These are phyloP conservation scores for Candida fluviatilis DNA, from an alignment of 805 yeast species.

Conservation along the genomic window DNA sequence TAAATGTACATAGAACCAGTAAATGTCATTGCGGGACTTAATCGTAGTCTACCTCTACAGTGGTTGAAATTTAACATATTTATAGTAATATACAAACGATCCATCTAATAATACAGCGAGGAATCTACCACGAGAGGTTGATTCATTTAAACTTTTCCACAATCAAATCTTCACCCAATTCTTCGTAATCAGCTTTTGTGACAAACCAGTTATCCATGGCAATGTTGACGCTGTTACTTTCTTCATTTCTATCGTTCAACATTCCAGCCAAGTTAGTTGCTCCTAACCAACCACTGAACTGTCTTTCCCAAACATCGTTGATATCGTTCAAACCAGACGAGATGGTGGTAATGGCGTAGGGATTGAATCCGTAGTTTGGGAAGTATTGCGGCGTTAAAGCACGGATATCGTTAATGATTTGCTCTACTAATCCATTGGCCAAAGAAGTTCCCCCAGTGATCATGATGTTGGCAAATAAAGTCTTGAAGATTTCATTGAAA, in stretches of 20 bases:
- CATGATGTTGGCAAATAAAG: constrained; percentile 40
- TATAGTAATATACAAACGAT: background rate
- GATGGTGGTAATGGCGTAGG: constrained; percentile 13
- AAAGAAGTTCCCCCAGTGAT: constrained; percentile 60
- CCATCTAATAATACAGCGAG: background rate
- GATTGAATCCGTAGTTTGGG: constrained; percentile 41
- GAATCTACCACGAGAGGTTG: background rate
- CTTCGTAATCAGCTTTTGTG: constrained; percentile 61
- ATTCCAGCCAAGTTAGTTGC: constrained; percentile 63
- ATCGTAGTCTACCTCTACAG: no score
- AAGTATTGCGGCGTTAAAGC: constrained; percentile 40
- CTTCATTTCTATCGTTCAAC: constrained; percentile 43
- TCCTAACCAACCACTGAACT: constrained; percentile 66
- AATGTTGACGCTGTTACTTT: constrained; percentile 24
- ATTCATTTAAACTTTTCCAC: constrained; percentile 30
- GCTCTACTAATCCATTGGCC: constrained; percentile 51
- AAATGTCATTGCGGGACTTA: background rate
- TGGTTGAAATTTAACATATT: background rate
- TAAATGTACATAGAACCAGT: background rate
- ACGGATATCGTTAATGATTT: constrained; percentile 52
- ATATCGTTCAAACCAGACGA: constrained; percentile 23
- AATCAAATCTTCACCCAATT: constrained; percentile 48
- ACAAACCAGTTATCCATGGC: constrained; percentile 51
- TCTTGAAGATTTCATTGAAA: constrained; percentile 37
- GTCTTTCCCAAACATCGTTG: constrained; percentile 46